Percentiles rank a stretch among this genome's conserved stretches.
These are phyloP conservation scores for Hortiboletus flavorubellus DNA, from an alignment of 768 basidiomycete genomes.

Conservation along the genomic window DNA sequence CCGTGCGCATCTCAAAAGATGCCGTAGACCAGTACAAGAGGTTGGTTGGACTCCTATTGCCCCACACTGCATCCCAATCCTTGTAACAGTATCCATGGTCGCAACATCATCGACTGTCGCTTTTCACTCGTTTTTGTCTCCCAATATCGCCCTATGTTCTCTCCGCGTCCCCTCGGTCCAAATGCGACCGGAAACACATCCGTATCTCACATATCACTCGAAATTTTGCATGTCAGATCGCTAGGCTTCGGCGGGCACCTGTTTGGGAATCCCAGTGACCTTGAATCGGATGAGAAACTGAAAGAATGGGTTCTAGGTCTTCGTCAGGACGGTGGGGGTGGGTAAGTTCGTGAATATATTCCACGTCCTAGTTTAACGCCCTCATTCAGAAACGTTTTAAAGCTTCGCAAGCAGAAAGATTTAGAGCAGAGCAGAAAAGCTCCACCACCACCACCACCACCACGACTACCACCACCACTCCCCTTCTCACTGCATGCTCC, in stretches of 20 bases:
- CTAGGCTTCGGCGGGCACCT: slow-evolving; percentile 41
- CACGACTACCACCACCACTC: slow-evolving; percentile 6
- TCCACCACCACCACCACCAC: slow-evolving; percentile 4
- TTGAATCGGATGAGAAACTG: slow-evolving; percentile 42
- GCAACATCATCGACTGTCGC: slow-evolving; percentile 43
- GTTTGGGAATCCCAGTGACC: slow-evolving; percentile 50
- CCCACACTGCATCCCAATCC: slow-evolving; percentile 2
- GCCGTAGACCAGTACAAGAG: slow-evolving; percentile 45
- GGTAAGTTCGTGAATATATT: slow-evolving; percentile 41
- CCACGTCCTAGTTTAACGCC: neutral
- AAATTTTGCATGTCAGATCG: slow-evolving; percentile 42
- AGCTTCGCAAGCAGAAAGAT: slow-evolving; percentile 40
- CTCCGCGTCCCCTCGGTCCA: slow-evolving; percentile 46
- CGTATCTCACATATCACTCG: slow-evolving; percentile 47
- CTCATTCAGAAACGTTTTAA: slow-evolving; percentile 41
- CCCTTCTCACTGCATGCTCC: neutral
- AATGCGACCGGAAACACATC: slow-evolving; percentile 38
- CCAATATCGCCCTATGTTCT: slow-evolving; percentile 48
- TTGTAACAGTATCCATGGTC: slow-evolving; percentile 21
- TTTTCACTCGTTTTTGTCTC: slow-evolving; percentile 48
- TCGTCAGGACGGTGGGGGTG: slow-evolving; percentile 53
- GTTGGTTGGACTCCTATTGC: slow-evolving; percentile 27
- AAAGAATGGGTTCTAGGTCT: slow-evolving; percentile 55
- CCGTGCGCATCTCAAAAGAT: slow-evolving; percentile 52
- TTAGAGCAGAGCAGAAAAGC: slow-evolving; percentile 2